Percentiles rank a stretch among this genome's conserved stretches.
These are phyloP conservation scores for Annulohypoxylon moriforme DNA, from an alignment of 495 filamentous ascomycete species.

Conservation along the genomic window DNA sequence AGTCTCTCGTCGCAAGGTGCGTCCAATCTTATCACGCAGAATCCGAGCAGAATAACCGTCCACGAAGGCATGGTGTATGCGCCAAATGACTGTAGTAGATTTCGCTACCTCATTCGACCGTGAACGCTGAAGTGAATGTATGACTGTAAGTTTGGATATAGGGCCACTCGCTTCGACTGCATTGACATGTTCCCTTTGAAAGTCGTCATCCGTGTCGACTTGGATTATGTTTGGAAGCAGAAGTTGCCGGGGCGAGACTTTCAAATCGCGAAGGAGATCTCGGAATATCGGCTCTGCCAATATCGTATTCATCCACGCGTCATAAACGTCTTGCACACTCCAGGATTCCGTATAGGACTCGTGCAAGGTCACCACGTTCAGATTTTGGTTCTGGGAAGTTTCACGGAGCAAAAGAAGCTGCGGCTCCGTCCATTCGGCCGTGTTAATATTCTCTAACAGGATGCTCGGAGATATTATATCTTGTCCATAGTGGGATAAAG, in stretches of 20 bases:
- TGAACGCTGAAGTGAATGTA: background rate
- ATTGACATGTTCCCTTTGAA: background rate
- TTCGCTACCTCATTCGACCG: no score
- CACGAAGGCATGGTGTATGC: background rate
- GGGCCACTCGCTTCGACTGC: background rate
- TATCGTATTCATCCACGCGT: background rate
- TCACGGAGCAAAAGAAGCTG: background rate
- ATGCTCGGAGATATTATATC: background rate
- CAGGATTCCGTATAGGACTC: background rate
- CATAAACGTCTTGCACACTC: background rate
- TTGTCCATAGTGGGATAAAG: background rate
- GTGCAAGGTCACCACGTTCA: background rate
- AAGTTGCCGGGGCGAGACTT: background rate
- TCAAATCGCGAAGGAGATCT: background rate
- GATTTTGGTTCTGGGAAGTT: background rate
- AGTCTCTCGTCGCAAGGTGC: background rate
- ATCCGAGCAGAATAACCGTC: background rate
- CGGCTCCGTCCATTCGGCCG: background rate
- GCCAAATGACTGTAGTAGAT: background rate
- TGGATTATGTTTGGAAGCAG: background rate
- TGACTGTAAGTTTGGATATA: background rate
- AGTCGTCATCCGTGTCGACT: background rate
- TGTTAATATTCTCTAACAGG: background rate
- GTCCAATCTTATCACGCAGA: background rate
- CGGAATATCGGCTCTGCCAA: background rate